phyloP scores from a whole-genome alignment of 805 yeast genomes.

The Komagataella kurtzmanii region DNA sequence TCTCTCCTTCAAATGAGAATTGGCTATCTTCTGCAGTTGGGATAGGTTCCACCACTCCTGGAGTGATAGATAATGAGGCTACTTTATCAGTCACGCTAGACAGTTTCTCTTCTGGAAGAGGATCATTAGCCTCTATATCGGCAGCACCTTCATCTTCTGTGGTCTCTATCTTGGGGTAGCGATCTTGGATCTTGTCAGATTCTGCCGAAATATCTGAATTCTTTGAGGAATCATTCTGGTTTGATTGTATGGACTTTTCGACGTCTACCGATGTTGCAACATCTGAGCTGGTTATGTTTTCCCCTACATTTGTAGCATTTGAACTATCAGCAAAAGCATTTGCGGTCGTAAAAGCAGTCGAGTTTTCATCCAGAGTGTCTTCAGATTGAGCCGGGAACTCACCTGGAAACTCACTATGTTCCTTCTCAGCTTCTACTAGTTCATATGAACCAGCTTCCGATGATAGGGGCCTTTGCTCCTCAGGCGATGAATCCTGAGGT shows the following conservation, averaged over 20 bases:
- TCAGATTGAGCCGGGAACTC: background rate
- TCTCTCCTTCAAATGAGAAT: background rate
- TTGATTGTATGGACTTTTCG: background rate
- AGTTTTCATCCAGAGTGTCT: background rate
- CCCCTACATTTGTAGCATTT: background rate
- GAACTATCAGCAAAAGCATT: background rate
- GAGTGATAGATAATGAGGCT: background rate
- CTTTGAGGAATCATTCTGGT: background rate
- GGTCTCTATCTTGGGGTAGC: slow-evolving; percentile 1
- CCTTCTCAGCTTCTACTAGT: background rate
- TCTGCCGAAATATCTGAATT: background rate
- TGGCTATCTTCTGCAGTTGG: background rate
- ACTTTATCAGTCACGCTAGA: background rate
- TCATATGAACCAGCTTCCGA: background rate
- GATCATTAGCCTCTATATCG: background rate
- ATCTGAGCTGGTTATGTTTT: background rate
- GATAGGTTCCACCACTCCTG: background rate
- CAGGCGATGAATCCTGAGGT: background rate
- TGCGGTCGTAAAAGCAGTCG: background rate
- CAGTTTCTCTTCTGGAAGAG: slow-evolving; percentile 6
- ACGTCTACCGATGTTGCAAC: background rate
- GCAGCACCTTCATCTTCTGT: slow-evolving; percentile 4
- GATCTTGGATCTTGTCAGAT: background rate
- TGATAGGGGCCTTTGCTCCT: background rate
- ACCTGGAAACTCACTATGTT: background rate